phyloP scores from a whole-genome alignment of 2,329 filamentous ascomycete species.

The Penicillium psychrosexuale region DNA sequence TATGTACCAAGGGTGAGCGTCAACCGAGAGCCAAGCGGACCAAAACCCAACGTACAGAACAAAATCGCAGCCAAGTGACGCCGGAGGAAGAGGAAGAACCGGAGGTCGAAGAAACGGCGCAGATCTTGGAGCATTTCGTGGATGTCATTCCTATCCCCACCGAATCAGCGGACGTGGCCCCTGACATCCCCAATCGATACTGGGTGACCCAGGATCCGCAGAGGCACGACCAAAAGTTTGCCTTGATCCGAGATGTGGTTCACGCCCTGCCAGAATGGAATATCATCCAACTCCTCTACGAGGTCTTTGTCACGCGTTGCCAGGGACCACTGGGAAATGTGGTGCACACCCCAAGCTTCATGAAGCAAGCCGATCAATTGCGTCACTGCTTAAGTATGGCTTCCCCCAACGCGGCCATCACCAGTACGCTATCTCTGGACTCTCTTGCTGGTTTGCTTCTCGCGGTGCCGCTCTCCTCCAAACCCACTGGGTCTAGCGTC shows the following conservation, averaged over 20 bases:
- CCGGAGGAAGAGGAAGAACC: background rate
- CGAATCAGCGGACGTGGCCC: background rate
- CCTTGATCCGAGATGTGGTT: background rate
- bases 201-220: background rate
- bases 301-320: conserved; percentile 10
- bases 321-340: conserved; percentile 12
- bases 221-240: background rate
- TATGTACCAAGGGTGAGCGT: background rate
- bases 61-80: background rate
- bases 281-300: conserved; percentile 2
- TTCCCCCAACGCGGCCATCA: background rate
- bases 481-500: background rate
- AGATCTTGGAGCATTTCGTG: background rate
- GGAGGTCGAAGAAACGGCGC: background rate
- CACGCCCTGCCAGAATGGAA: conserved; percentile 5
- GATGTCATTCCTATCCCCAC: background rate
- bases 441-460: background rate
- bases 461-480: background rate
- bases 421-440: background rate
- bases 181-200: background rate
- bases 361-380: conserved; percentile 4
- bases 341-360: conserved; percentile 9
- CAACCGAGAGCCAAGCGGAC: background rate
- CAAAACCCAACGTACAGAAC: background rate
- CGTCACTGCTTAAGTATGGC: background rate